Percentiles rank a stretch among this genome's conserved stretches.
These are phyloP conservation scores for Aureobasidium vineae DNA, from an alignment of 2,329 filamentous ascomycete genomes.

Conservation along the genomic window DNA sequence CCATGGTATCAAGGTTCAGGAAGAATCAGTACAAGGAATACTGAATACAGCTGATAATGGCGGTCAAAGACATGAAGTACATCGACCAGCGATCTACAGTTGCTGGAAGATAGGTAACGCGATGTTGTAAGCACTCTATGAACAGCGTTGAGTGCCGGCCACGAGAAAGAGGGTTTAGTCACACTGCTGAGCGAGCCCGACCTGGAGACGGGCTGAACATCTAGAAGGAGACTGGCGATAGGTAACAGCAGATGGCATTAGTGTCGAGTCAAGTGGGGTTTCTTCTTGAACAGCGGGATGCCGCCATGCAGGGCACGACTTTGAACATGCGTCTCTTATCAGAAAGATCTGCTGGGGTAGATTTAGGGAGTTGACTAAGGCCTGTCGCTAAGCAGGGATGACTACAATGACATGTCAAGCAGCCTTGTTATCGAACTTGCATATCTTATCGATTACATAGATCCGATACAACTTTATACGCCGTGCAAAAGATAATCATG, in stretches of 20 bases:
- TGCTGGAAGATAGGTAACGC: neutral
- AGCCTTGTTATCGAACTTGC: neutral
- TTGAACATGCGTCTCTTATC: neutral
- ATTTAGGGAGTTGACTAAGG: constrained; percentile 19
- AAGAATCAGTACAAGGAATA: neutral
- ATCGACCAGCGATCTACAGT: neutral
- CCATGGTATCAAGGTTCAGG: constrained; percentile 29
- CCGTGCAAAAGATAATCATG: neutral
- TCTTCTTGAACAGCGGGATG: neutral
- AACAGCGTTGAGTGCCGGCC: neutral
- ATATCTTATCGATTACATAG: neutral
- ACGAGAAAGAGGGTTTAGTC: constrained; percentile 17
- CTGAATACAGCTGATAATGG: neutral
- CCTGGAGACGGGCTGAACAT: constrained; percentile 1
- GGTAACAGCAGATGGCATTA: neutral
- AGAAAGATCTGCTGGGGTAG: constrained; percentile 18
- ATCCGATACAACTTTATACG: neutral
- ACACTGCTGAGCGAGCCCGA: neutral
- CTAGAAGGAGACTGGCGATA: constrained; percentile 3
- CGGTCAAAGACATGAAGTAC: constrained; percentile 2
- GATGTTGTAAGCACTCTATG: neutral
- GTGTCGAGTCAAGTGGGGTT: neutral
- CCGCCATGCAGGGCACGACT: neutral
- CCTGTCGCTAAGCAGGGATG: constrained; percentile 17
- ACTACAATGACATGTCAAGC: constrained; percentile 1